Percentiles rank a stretch among this genome's conserved stretches.
Conservation (phyloP, 495 filamentous ascomycete genomes). For the Aspergillus baeticus region DNA sequence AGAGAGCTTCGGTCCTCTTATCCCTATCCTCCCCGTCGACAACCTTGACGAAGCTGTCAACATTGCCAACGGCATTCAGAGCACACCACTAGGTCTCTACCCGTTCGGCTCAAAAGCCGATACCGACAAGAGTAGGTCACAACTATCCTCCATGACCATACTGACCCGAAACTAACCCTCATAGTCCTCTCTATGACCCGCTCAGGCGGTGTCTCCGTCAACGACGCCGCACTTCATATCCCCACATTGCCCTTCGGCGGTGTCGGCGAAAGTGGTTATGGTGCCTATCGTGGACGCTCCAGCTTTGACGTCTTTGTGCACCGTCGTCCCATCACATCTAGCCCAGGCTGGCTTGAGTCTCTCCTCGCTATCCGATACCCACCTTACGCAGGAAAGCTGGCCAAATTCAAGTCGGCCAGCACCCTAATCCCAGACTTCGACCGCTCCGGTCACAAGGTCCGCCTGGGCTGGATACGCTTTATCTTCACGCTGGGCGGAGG, state of each 20-base stretch:
- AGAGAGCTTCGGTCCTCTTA: slow-evolving; percentile 89
- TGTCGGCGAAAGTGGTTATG: slow-evolving; percentile 81
- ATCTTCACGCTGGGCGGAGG: slow-evolving; percentile 48
- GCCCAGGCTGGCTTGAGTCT: slow-evolving; percentile 77
- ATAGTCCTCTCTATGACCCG: slow-evolving; percentile 61
- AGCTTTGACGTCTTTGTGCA: slow-evolving; percentile 86
- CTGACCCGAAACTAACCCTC: slow-evolving; percentile 15
- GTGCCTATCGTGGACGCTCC: slow-evolving; percentile 78
- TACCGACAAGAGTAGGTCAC: slow-evolving; percentile 55
- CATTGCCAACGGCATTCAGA: slow-evolving; percentile 71
- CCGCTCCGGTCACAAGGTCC: slow-evolving; percentile 63
- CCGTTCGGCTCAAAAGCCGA: slow-evolving; percentile 79
- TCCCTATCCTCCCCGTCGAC: slow-evolving; percentile 72
- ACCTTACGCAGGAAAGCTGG: slow-evolving; percentile 66
- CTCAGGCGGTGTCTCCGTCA: slow-evolving; percentile 77
- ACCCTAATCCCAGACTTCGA: slow-evolving; percentile 75
- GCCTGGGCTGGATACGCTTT: slow-evolving; percentile 44
- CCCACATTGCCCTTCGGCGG: slow-evolving; percentile 84
- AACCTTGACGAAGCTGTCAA: slow-evolving; percentile 78
- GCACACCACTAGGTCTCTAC: slow-evolving; percentile 78
- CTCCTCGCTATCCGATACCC: slow-evolving; percentile 77
- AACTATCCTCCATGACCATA: too few species aligned
- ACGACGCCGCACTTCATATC: slow-evolving; percentile 83
- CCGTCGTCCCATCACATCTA: slow-evolving; percentile 69
- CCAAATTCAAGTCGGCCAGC: slow-evolving; percentile 55